Conservation (phyloP, 202 grass and related monocot genomes). For the Schoenoplectus triqueter region DNA sequence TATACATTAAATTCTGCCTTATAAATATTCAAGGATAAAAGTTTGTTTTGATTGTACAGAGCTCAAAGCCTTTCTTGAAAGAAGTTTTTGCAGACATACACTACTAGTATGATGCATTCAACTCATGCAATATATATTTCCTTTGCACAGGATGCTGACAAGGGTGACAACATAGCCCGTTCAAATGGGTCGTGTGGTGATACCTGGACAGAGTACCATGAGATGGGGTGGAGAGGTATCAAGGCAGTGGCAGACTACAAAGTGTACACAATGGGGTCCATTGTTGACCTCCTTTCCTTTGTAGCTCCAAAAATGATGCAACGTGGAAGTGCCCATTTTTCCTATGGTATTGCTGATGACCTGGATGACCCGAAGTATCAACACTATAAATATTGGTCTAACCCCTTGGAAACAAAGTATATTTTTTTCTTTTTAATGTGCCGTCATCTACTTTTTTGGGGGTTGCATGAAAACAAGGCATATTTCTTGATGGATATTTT, state of each 20-base stretch:
- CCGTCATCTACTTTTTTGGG: not conserved
- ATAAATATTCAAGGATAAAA: not conserved
- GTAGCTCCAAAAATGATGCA: conserved; percentile 63
- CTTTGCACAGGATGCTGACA: conserved; percentile 46
- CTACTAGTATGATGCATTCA: conserved; percentile 1
- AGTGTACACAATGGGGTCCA: conserved; percentile 44
- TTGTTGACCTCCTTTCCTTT: conserved; percentile 53
- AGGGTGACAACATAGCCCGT: conserved; percentile 46
- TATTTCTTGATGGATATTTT: not conserved
- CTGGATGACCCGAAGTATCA: conserved; percentile 51
- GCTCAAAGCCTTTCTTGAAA: not conserved
- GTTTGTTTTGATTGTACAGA: not conserved
- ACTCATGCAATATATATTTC: conserved; percentile 11
- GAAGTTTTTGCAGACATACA: not conserved
- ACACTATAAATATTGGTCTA: conserved; percentile 63
- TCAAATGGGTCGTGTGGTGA: conserved; percentile 52
- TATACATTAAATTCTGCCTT: too few relatives aligned
- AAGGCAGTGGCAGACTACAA: conserved; percentile 58
- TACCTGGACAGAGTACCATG: conserved; percentile 58
- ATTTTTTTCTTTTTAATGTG: not conserved
- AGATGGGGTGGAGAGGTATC: conserved; percentile 60
- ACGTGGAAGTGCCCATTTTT: conserved; percentile 51
- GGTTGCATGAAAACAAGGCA: not conserved
- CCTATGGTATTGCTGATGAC: conserved; percentile 54
- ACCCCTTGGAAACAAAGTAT: conserved; percentile 60